Evolutionary conservation across 1,284 basidiomycete genomes (phyloP), one percentile per base, ranked within the genome.

Genomic region (Rugosomyces carneus): DNA sequence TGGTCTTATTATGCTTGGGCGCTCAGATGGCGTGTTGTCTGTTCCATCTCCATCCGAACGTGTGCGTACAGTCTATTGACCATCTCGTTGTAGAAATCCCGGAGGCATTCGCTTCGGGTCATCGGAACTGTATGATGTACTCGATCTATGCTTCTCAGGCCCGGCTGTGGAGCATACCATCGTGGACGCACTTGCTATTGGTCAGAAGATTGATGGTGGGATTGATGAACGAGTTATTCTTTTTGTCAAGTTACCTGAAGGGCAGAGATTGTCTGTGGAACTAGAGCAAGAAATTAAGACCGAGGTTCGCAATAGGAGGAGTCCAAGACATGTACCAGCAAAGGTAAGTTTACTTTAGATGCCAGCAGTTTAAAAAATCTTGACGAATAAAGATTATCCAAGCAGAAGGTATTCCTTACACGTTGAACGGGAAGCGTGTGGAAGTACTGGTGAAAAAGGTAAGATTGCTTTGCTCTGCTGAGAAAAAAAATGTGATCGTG

Each of bases 21-120:
- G 85, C 46, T 86, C 84, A 44, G 88, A 92, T 60, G 87, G 87
- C 45, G 86, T 89, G n/a, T 67, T 87, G 80, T 83, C 53, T 57
- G 78, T 37, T 37, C 13, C 53, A 40, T 21, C 37, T 11, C 4
- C 32, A 24, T 36, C 26, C 23, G 36, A 34, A 42, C 38, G 42
- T 44, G 24, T 52, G 41, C 35, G 34, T 40, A 26, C 31, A 44
- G 49, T 50, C 50, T 44, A 54, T 42, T 48, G 42, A 54, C 53
- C n/a, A 26, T 26, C 44, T 42, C 40, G 19, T 47, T 42, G 23
- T 58, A 84, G 81, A 54, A 89, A 93, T 62, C 89, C 91, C 3
- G 84, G 85, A 44, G 90, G 90, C 1, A 80, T 94, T 50, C 78
- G 90, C 16, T 93, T 93, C 59, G 90, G 90, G 16, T 84, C 85